Evolutionary conservation across 805 yeast genomes (phyloP), one percentile per base, ranked within the genome.

Genomic region (Saccharomycopsis fermentans): DNA sequence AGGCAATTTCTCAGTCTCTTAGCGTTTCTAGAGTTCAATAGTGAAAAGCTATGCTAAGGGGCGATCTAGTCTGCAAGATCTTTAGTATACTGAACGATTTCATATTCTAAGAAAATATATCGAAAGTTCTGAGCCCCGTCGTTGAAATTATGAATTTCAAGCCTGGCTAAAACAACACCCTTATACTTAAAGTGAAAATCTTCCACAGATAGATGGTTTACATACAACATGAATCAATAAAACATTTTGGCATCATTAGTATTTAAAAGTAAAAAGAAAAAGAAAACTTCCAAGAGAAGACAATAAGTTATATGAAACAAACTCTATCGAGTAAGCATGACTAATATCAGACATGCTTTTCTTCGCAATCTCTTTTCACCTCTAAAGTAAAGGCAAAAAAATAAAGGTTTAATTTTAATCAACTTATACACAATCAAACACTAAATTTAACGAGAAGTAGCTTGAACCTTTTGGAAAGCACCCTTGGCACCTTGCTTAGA

Each of bases 401-500:
- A n/a, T n/a, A 56, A 40, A 66, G 24, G 21, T 40, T 54, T 19
- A 54, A 40, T 34, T 51, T 19, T 21, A 43, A 11, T 43, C 26
- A 21, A n/a, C n/a, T 37, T 37, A 37, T 37, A 9, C 24, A 21
- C 50, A 43, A 24, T 43, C 50, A 43, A 43, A 43, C 26, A 43
- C 50, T 39, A 37, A 17, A 61, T 72, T 86, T 90, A 90, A 87
- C 96, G 96, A 78, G 96, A 90, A 74, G 96, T 86, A 71, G 97
- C 95, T 70, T 84, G 86, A 72, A 90, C 97, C 83, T 90, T 90
- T 80, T 87, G 94, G 90, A 87, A 89, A 77, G 96, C 90, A 83
- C 97, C 97, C 84, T 89, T 90, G 74, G 92, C 90, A 78, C 86
- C 94, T 84, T 90, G 95, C 84, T 92, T 92, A 71, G 96, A 87